Percentiles rank a stretch among this genome's conserved stretches.
Conservation (phyloP, 2,329 filamentous ascomycete species). For the Pseudogymnoascus sp. region DNA sequence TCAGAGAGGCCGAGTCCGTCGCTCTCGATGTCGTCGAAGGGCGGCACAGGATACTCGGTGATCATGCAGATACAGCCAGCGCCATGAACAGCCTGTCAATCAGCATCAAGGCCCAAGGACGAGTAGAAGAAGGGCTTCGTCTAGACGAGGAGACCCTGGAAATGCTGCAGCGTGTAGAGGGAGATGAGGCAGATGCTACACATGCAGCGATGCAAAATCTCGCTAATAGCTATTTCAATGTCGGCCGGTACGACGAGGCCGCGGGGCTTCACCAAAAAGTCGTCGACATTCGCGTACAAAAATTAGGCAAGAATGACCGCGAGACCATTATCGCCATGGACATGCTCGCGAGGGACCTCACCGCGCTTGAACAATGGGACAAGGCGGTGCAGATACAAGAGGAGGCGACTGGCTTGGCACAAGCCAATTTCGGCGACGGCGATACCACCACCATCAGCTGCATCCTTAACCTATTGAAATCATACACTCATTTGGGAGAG, state of each 20-base stretch:
- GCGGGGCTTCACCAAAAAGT: neutral
- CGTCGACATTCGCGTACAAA: neutral
- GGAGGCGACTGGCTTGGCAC: neutral
- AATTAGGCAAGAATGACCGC: neutral
- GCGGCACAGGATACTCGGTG: neutral
- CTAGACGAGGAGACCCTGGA: neutral
- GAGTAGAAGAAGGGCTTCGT: neutral
- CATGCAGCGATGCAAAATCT: neutral
- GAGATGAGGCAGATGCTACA: neutral
- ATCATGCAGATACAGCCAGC: neutral
- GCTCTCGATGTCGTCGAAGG: neutral
- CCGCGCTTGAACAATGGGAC: neutral
- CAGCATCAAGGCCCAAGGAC: neutral
- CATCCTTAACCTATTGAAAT: neutral
- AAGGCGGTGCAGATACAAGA: neutral
- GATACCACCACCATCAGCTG: neutral
- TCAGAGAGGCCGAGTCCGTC: neutral
- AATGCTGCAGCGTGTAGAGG: neutral
- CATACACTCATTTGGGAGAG: neutral
- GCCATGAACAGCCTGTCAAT: neutral
- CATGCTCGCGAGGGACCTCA: neutral
- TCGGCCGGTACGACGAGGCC: neutral
- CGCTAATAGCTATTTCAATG: neutral
- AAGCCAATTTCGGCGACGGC: neutral
- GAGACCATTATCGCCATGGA: neutral